Conservation (phyloP, 1,284 basidiomycete genomes). For the Microbotryum lychnidis-dioicae region DNA sequence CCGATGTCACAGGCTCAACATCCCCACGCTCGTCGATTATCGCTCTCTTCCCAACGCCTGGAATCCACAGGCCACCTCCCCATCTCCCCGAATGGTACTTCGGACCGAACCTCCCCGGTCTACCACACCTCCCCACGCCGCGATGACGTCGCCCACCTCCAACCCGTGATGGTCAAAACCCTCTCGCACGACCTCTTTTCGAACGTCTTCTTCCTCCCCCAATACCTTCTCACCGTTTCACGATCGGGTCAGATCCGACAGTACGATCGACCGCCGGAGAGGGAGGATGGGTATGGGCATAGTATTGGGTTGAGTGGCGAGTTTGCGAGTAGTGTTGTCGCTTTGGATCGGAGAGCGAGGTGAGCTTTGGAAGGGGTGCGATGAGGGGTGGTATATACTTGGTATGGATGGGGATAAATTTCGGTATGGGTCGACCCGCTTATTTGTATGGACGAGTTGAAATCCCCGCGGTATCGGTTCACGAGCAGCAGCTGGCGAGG, state of each 20-base stretch:
- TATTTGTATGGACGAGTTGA: neutral
- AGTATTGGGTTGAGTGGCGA: slow-evolving; percentile 15
- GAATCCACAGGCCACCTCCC: slow-evolving; percentile 11
- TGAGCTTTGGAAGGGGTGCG: neutral
- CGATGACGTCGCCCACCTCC: slow-evolving; percentile 79
- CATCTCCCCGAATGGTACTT: neutral
- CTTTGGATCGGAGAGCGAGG: slow-evolving; percentile 21
- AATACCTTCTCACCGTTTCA: slow-evolving; percentile 13
- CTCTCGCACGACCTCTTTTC: slow-evolving; percentile 26
- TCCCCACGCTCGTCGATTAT: slow-evolving; percentile 15
- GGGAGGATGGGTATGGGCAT: slow-evolving; percentile 1
- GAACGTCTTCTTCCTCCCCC: slow-evolving; percentile 10
- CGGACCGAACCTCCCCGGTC: slow-evolving; percentile 9
- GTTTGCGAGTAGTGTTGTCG: slow-evolving; percentile 19
- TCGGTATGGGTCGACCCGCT: too few species aligned
- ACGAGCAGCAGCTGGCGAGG: too few species aligned
- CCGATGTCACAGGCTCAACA: slow-evolving; percentile 1
- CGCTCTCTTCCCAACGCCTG: slow-evolving; percentile 4
- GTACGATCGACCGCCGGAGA: slow-evolving; percentile 24
- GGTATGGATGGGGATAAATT: neutral
- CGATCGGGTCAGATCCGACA: slow-evolving; percentile 18
- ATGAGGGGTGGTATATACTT: neutral
- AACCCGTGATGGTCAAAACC: slow-evolving; percentile 66
- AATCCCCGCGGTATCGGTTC: neutral
- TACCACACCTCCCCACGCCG: slow-evolving; percentile 73